These are phyloP conservation scores for Corinectria fuckeliana DNA, from an alignment of 2,329 filamentous ascomycete genomes.

Conservation along the genomic window DNA sequence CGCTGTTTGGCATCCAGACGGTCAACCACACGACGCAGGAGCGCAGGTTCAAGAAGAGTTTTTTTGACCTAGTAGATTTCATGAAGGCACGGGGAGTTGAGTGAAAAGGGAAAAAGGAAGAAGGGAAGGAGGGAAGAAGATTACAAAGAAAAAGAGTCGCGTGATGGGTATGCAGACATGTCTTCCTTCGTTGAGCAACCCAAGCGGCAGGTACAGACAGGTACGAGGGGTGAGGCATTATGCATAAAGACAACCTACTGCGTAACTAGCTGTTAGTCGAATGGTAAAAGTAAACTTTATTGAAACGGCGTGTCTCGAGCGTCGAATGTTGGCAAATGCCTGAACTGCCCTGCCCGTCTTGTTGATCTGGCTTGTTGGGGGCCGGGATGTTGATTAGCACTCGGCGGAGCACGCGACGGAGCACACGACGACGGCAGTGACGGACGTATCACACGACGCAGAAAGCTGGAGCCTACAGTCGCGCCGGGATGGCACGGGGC, in stretches of 20 bases:
- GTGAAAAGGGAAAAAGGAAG: too few relatives aligned
- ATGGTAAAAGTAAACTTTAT: neutral
- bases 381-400: neutral
- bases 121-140: too few relatives aligned
- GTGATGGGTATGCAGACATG: too few relatives aligned
- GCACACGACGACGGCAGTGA: neutral
- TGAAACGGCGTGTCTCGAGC: neutral
- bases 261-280: neutral
- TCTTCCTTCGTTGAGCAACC: too few relatives aligned
- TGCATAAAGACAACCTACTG: neutral
- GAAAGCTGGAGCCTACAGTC: neutral
- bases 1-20: conserved; percentile 62
- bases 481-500: neutral
- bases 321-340: neutral
- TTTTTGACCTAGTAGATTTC: conserved; percentile 64
- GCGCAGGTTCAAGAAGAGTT: conserved; percentile 62
- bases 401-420: too few relatives aligned
- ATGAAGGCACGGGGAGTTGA: conserved; percentile 43
- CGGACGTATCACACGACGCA: neutral
- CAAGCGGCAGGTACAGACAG: too few relatives aligned
- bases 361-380: neutral
- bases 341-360: neutral
- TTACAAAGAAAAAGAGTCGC: too few relatives aligned
- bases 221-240: neutral
- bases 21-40: conserved; percentile 60